Base-by-base conservation (phyloP, 75 land plant species). In the Cupressus sempervirens region DNA sequence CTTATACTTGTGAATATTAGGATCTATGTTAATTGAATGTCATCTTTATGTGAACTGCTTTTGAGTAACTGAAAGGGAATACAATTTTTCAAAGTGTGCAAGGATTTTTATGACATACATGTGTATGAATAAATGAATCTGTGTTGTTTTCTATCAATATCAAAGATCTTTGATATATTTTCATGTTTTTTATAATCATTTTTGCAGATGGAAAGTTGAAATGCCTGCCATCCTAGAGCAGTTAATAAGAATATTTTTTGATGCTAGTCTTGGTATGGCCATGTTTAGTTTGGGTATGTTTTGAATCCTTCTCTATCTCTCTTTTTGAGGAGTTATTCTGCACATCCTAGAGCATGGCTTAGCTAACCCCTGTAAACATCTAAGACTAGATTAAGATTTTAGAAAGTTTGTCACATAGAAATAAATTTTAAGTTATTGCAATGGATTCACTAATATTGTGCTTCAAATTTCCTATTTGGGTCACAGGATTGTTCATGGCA, bases 211-310 rank as follows among this genome's bases (percentile, higher is more conserved):
- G 95, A 87, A 91, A 23, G 75, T 97, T 34, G 87, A 85, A 48
- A 97, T 97, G 99, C 99, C 99, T 40, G 89, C 86, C 3, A 93
- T 97, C 52, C 84, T 97, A 54, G 91, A 93, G 32, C 70, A 86
- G 15, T 97, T 98, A 0, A 94, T 97, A 40, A 82, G 91, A 40
- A 92, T 97, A 54, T 85, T 97, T 30, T 96, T 96, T 29, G 91
- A 97, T 89, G 95, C 98, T 52, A 98, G 98, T 35, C 94, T 97
- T 35, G 99, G 99, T 73, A 96, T 97, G 98, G 98, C 98, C 77
- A 97, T 97, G 99, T 97, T 97, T 85, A 96, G 98, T 86, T 93
- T 97, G 75, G 98, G 98, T 96, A 88, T 83, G 84, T 20, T 62
- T 80, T 84, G 82, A 74, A 41, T 43, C 6, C 50, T 79, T 79